Evolutionary conservation across 2,329 filamentous ascomycete species (phyloP).

Genomic region (Alternaria gaisen): DNA sequence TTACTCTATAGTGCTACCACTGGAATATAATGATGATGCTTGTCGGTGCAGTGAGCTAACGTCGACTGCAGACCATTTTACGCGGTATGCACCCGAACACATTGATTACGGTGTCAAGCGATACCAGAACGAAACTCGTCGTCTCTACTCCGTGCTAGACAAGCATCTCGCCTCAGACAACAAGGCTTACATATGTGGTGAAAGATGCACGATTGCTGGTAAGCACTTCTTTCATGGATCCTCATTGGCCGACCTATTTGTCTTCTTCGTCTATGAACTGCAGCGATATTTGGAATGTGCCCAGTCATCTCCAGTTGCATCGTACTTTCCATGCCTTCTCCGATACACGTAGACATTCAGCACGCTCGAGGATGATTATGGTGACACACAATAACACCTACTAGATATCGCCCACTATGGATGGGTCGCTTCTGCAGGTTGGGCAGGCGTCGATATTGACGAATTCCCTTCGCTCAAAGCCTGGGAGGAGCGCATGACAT

Average conservation of each 20-base stretch:
- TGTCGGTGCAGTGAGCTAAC: constrained; percentile 10
- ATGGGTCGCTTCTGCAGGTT: constrained; percentile 71
- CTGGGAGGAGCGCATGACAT: constrained; percentile 77
- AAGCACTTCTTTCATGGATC: constrained; percentile 7
- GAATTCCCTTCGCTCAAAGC: constrained; percentile 79
- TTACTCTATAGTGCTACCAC: not conserved
- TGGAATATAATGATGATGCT: not conserved
- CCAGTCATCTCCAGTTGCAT: not conserved
- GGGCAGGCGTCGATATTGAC: constrained; percentile 72
- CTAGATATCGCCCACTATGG: constrained; percentile 80
- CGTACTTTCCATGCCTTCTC: not conserved
- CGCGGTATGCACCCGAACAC: constrained; percentile 80
- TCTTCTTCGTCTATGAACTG: not conserved
- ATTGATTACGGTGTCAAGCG: constrained; percentile 85
- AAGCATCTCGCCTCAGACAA: constrained; percentile 67
- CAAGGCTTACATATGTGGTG: constrained; percentile 66
- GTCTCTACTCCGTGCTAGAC: constrained; percentile 81
- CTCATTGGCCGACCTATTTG: not conserved
- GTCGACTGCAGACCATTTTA: constrained; percentile 72
- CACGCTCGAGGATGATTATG: not conserved
- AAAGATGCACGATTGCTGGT: constrained; percentile 66
- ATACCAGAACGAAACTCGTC: constrained; percentile 84
- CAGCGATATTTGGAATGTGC: not conserved
- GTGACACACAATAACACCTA: constrained; percentile 9
- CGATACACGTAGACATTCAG: not conserved